Evolutionary conservation across 768 basidiomycete species (phyloP).

Genomic region (Scleroderma bovista): DNA sequence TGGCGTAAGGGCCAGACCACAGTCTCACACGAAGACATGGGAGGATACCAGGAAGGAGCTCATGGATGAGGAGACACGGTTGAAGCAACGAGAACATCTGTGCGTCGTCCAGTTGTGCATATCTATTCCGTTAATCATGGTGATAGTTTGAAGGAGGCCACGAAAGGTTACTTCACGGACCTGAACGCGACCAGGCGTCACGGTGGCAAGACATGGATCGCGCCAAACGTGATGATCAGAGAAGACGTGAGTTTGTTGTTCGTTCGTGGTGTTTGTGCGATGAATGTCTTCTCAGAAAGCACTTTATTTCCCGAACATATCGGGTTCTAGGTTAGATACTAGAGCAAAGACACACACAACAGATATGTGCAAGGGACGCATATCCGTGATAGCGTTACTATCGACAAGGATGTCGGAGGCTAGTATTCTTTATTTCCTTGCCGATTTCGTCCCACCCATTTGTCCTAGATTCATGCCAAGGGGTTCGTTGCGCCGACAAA

Average conservation of each 20-base stretch:
- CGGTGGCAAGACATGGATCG: constrained; percentile 94
- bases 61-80: constrained; percentile 63
- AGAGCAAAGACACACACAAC: constrained; percentile 66
- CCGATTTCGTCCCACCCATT: neutral
- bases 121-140: neutral
- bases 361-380: constrained; percentile 64
- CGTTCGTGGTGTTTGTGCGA: neutral
- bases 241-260: constrained; percentile 66
- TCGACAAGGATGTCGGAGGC: constrained; percentile 88
- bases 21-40: constrained; percentile 51
- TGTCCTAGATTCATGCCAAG: constrained; percentile 63
- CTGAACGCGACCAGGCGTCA: constrained; percentile 71
- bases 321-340: constrained; percentile 60
- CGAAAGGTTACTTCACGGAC: constrained; percentile 87
- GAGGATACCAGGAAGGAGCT: constrained; percentile 61
- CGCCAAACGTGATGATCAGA: constrained; percentile 80
- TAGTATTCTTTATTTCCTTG: constrained; percentile 10
- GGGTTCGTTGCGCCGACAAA: constrained; percentile 62
- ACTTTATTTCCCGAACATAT: constrained; percentile 84
- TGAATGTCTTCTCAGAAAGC: constrained; percentile 58
- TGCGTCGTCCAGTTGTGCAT: constrained; percentile 18
- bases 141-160: constrained; percentile 52
- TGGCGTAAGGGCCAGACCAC: constrained; percentile 69
- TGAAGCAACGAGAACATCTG: constrained; percentile 65
- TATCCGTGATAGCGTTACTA: constrained; percentile 80